Percentiles rank a stretch among this genome's conserved stretches.
phyloP scores from a whole-genome alignment of 129 eudicot species.

The Solidago caesia region DNA sequence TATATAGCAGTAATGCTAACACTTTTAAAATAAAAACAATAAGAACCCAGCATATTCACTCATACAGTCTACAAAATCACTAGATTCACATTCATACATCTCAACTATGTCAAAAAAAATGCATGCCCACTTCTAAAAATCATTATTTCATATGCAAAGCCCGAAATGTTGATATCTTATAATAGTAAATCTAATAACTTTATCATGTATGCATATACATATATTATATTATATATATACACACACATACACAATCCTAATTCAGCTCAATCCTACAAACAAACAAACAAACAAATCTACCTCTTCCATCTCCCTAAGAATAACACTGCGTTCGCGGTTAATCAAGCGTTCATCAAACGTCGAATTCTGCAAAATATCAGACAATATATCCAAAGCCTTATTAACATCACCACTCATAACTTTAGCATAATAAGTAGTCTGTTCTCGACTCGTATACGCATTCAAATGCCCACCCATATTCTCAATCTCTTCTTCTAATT shows the following conservation, averaged over 20 bases:
- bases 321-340: slow-evolving; percentile 71
- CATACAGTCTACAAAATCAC: too few relatives aligned
- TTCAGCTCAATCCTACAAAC: background rate
- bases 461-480: slow-evolving; percentile 98
- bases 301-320: slow-evolving; percentile 94
- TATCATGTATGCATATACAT: too few relatives aligned
- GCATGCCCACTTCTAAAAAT: background rate
- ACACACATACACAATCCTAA: background rate
- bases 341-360: slow-evolving; percentile 67
- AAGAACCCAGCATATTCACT: too few relatives aligned
- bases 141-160: background rate
- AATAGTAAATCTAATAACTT: too few relatives aligned
- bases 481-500: slow-evolving; percentile 89
- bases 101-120: too few relatives aligned
- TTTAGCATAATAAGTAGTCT: slow-evolving; percentile 70
- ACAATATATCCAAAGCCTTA: slow-evolving; percentile 60
- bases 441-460: slow-evolving; percentile 86
- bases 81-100: too few relatives aligned
- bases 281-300: slow-evolving; percentile 26
- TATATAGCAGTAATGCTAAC: too few relatives aligned
- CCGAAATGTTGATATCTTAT: too few relatives aligned
- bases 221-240: background rate
- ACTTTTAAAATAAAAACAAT: too few relatives aligned
- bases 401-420: slow-evolving; percentile 67
- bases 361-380: slow-evolving; percentile 88